Evolutionary conservation across 805 yeast species (phyloP).

Genomic region (Tetrapisispora nanseiensis): DNA sequence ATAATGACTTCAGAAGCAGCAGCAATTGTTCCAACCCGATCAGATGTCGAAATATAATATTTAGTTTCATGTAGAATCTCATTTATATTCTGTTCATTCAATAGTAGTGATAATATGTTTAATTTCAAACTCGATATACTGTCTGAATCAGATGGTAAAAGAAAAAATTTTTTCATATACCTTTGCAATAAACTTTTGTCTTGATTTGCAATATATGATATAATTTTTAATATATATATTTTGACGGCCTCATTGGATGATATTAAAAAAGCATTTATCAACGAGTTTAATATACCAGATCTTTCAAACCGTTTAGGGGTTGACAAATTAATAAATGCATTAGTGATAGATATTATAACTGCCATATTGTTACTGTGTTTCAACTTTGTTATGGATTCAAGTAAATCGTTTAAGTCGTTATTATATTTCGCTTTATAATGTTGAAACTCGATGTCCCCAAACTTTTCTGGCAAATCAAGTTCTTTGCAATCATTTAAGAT

Average conservation of each 20-base stretch:
- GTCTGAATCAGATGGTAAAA: slow-evolving; percentile 45
- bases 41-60: slow-evolving; percentile 35
- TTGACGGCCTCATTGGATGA: slow-evolving; percentile 29
- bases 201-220: slow-evolving; percentile 29
- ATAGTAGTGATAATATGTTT: slow-evolving; percentile 48
- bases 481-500: slow-evolving; percentile 9
- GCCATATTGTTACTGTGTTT: slow-evolving; percentile 44
- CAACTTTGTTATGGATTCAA: slow-evolving; percentile 38
- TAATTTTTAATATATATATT: slow-evolving; percentile 37
- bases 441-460: slow-evolving; percentile 31
- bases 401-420: slow-evolving; percentile 47
- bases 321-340: slow-evolving; percentile 47
- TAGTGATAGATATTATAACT: slow-evolving; percentile 52
- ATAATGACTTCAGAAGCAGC: slow-evolving; percentile 57
- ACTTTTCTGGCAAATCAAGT: slow-evolving; percentile 36
- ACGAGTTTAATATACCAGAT: slow-evolving; percentile 39
- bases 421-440: slow-evolving; percentile 38
- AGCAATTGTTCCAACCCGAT: slow-evolving; percentile 23
- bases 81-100: slow-evolving; percentile 42
- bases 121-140: slow-evolving; percentile 45
- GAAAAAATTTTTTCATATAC: slow-evolving; percentile 40
- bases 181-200: slow-evolving; percentile 30
- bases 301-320: slow-evolving; percentile 45
- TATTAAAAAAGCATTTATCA: slow-evolving; percentile 35
- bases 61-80: slow-evolving; percentile 53